These are phyloP conservation scores for Rhododendron kiyosumense DNA, from an alignment of 148 eudicot species.

Conservation along the genomic window DNA sequence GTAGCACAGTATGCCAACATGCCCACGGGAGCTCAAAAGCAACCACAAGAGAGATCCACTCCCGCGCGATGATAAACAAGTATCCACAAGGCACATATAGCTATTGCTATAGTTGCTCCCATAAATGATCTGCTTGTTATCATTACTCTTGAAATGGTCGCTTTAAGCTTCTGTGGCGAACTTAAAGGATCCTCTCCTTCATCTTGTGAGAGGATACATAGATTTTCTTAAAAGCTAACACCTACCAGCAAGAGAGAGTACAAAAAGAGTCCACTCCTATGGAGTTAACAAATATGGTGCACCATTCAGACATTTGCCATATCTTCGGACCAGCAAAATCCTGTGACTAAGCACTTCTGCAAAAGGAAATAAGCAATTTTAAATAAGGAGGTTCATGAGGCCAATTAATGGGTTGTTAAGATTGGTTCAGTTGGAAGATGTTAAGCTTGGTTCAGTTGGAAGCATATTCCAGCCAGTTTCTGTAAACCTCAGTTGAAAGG, in stretches of 20 bases:
- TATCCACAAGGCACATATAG: slow-evolving; percentile 18
- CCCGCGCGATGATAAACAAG: slow-evolving; percentile 12
- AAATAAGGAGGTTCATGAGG: slow-evolving; percentile 14
- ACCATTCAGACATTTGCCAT: slow-evolving; percentile 27
- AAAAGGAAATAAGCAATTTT: slow-evolving; percentile 36
- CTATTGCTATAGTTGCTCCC: slow-evolving; percentile 18
- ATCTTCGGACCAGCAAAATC: slow-evolving; percentile 31
- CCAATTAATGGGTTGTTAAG: slow-evolving; percentile 1
- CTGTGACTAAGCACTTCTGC: slow-evolving; percentile 40
- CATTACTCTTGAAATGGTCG: slow-evolving; percentile 25
- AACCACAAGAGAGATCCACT: slow-evolving; percentile 24
- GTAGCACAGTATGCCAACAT: slow-evolving; percentile 10
- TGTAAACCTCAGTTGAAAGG: slow-evolving; percentile 6
- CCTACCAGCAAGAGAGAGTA: slow-evolving; percentile 18
- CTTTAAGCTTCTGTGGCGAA: slow-evolving; percentile 36
- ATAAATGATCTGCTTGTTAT: slow-evolving; percentile 5
- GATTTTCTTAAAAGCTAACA: slow-evolving; percentile 11
- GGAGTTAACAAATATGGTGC: slow-evolving; percentile 16
- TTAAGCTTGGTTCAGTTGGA: slow-evolving; percentile 8
- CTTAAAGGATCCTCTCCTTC: slow-evolving; percentile 21
- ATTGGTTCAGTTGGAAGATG: slow-evolving; percentile 7
- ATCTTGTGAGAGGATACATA: slow-evolving; percentile 9
- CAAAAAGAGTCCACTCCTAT: slow-evolving; percentile 17
- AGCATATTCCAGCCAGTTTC: slow-evolving; percentile 19
- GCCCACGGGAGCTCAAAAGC: slow-evolving; percentile 25